Conservation (phyloP, 805 yeast genomes). For the Teunomyces pallodes region DNA sequence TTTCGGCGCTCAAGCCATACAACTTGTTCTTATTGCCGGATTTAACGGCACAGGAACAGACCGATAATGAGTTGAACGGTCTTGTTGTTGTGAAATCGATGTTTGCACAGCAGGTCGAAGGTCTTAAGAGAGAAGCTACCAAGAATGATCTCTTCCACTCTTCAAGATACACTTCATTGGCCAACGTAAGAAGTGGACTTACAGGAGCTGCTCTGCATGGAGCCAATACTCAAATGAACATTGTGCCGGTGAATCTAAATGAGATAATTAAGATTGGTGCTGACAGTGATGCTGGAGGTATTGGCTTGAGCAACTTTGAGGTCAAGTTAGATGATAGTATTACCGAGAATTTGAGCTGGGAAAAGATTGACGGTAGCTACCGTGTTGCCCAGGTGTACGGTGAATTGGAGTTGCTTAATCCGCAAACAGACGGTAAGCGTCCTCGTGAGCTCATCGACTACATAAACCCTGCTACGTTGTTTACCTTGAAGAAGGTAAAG, state of each 20-base stretch:
- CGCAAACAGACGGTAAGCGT: conserved; percentile 13
- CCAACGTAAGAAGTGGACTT: conserved; percentile 29
- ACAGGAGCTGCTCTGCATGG: conserved; percentile 9
- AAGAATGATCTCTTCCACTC: conserved; percentile 18
- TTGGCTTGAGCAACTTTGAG: conserved; percentile 46
- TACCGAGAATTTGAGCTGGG: conserved; percentile 72
- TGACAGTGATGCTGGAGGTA: conserved; percentile 23
- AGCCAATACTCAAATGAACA: conserved; percentile 25
- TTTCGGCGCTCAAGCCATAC: conserved; percentile 76
- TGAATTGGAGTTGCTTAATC: conserved; percentile 41
- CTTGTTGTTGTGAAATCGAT: conserved; percentile 22
- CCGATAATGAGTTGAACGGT: conserved; percentile 25
- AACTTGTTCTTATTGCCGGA: conserved; percentile 61
- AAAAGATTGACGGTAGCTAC: conserved; percentile 74
- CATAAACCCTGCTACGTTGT: conserved; percentile 29
- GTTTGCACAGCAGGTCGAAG: conserved; percentile 31
- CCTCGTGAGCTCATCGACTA: conserved; percentile 23
- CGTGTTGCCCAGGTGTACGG: conserved; percentile 83
- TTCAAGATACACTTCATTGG: conserved; percentile 29
- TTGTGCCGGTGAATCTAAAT: conserved; percentile 35
- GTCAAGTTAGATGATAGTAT: conserved; percentile 67
- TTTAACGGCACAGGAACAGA: conserved; percentile 20
- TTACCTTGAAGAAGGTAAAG: conserved; percentile 26
- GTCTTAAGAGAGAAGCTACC: conserved; percentile 19
- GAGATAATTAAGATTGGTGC: conserved; percentile 44